Evolutionary conservation across 2,329 filamentous ascomycete species (phyloP), one percentile per base, ranked within the genome.

Genomic region (Xylariaceae sp.): DNA sequence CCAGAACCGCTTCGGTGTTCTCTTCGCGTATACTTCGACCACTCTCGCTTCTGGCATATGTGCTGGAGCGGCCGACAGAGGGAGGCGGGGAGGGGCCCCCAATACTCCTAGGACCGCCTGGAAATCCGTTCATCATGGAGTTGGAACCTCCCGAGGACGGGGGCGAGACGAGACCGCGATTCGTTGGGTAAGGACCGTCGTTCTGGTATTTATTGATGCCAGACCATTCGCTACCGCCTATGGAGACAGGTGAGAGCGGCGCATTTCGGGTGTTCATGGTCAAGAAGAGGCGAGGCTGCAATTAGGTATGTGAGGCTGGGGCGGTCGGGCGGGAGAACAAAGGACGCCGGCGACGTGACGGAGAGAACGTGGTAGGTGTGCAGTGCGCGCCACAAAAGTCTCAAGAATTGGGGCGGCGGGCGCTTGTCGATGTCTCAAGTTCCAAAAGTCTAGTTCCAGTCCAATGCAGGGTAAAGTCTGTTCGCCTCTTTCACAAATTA

Each of bases 151-250:
- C 83, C 39, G 85, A 87, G 54, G 79, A 78, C 36, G 84, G 84
- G 54, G 85, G 84, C 48, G 85, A 86, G 57, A 74, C 74, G 52
- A 86, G 74, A 51, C 74, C 72, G 54, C 72, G 78, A 66, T 62
- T 73, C 63, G 63, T 76, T 59, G 60, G 67, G 60, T 72, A 77
- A 41, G 74, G 65, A 48, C 69, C 71, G 64, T 77, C 69, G 61
- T 70, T 73, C 49, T 81, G 76, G 64, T 88, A 87, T 60, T 81
- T 81, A 50, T 78, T 77, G 55, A 83, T 75, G 44, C 74, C 78
- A 37, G 85, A 86, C 83, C 85, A 93, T 64, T 93, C 88, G 72
- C 82, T 89, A 64, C 84, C 87, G 64, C 85, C 83, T 74, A 87
- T 71, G 68, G 87, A 93, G 64, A 89, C 78, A 61, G 88, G 87